Evolutionary conservation across 352 stramenopile species (phyloP), one percentile per base, ranked within the genome.

Genomic region (Phytophthora pini): DNA sequence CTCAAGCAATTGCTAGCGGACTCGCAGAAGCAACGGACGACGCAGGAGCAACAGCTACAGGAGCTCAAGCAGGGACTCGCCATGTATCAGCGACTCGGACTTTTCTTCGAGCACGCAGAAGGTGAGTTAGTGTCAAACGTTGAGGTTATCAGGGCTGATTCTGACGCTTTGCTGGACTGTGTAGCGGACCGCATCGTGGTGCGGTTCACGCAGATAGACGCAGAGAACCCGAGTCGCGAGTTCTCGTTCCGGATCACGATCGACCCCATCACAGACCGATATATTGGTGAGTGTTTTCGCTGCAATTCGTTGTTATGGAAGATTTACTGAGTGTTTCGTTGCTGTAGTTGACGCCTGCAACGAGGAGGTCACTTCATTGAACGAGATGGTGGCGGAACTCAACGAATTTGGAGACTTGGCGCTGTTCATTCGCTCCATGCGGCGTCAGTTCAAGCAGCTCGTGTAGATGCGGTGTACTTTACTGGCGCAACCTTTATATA

Each of bases 231-330:
- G 13, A 59, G 59, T 51, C 82, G 86, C 27, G 82, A 82, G 49
- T 94, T 93, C 59, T 88, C 73, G 6, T 94, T 93, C 59, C 71
- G 74, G 5, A 84, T 94, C 49, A 83, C 81, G 45, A 88, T 94
- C 24, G 72, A 92, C 26, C 44, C 77, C 3, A 72, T 79, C 13
- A 78, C 67, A 0, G 82, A 93, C 56, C 61, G 57, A 50, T 93
- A 89, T 60, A 75, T 92, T 45, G 82, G 85, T 92, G 49, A 44
- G 62, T 22, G 4, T 20, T 38, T 2, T 48, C 1, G 5, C 26
- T 17, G 24, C 3, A 36, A 36, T 49, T 17, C 22, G 24, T 10
- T 45, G 9, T 13, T 46, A 29, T 53, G 20, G 45, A 44, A 3
- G 20, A 15, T 11, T 57, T n/a, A 46, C 17, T 58, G 36, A 47